These are phyloP conservation scores for Phytophthora tentaculata DNA, from an alignment of 352 stramenopile genomes.

Conservation along the genomic window DNA sequence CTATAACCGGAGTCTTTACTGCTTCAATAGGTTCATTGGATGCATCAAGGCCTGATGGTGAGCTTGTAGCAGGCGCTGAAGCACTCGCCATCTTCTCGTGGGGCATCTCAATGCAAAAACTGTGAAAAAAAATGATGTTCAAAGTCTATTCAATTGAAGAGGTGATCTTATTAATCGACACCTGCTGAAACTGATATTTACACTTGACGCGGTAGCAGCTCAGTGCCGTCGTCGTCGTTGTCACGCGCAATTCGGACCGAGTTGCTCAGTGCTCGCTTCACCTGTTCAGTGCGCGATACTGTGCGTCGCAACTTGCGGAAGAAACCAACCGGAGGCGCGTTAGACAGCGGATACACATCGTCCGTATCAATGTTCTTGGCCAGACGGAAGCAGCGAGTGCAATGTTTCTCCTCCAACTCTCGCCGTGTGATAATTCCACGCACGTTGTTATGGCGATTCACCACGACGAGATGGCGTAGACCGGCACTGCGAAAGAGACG, in stretches of 20 bases:
- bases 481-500: constrained; percentile 97
- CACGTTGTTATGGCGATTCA: constrained; percentile 94
- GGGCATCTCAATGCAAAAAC: too few species aligned
- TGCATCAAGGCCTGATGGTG: background rate
- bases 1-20: background rate
- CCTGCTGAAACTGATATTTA: background rate
- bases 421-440: constrained; percentile 87
- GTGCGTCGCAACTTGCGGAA: constrained; percentile 67
- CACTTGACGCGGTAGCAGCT: constrained; percentile 31
- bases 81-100: constrained; percentile 19
- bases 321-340: constrained; percentile 58
- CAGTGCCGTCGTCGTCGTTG: constrained; percentile 3
- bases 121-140: background rate
- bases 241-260: constrained; percentile 28
- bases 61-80: constrained; percentile 2
- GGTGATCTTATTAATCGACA: constrained; percentile 1
- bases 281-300: constrained; percentile 73
- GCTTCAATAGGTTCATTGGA: background rate
- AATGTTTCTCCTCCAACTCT: constrained; percentile 87
- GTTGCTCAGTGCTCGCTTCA: constrained; percentile 74
- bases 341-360: constrained; percentile 73
- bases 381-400: constrained; percentile 75
- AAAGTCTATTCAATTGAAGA: constrained; percentile 20
- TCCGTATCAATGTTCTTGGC: constrained; percentile 76
- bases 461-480: constrained; percentile 94